Percentiles rank a stretch among this genome's conserved stretches.
These are phyloP conservation scores for Paspalum vaginatum DNA, from an alignment of 176 grass and related monocot species.

Conservation along the genomic window DNA sequence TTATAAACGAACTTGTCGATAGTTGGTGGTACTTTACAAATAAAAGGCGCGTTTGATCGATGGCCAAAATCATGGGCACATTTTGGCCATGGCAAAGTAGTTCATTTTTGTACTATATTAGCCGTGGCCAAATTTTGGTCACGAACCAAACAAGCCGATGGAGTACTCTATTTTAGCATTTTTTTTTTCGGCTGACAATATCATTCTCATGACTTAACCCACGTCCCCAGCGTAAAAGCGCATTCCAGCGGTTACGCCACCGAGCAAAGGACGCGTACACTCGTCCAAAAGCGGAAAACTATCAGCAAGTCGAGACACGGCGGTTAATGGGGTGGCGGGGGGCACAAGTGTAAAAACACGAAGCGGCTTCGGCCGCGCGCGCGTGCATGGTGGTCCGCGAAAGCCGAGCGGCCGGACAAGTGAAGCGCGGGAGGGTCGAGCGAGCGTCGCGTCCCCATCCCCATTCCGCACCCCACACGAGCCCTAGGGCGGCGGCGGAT, in stretches of 20 bases:
- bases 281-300: neutral
- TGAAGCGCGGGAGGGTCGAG: slow-evolving; percentile 23
- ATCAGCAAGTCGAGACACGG: neutral
- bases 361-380: neutral
- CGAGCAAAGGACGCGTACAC: neutral
- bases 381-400: slow-evolving; percentile 42
- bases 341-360: slow-evolving; percentile 31
- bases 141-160: too few relatives aligned
- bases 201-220: too few relatives aligned
- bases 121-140: too few relatives aligned
- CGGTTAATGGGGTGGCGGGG: neutral
- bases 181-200: too few relatives aligned
- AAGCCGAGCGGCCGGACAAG: slow-evolving; percentile 48
- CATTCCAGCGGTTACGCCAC: neutral
- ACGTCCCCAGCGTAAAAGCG: neutral
- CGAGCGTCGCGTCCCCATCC: neutral
- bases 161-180: too few relatives aligned
- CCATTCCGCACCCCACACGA: slow-evolving; percentile 9
- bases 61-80: too few relatives aligned
- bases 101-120: too few relatives aligned
- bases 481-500: neutral
- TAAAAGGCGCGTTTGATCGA: too few relatives aligned
- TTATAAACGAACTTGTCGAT: too few relatives aligned
- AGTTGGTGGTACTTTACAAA: too few relatives aligned
- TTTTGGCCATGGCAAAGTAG: too few relatives aligned